Evolutionary conservation across 192 early-diverging fungal species (phyloP).

Genomic region (Rhizophagus prolifer): DNA sequence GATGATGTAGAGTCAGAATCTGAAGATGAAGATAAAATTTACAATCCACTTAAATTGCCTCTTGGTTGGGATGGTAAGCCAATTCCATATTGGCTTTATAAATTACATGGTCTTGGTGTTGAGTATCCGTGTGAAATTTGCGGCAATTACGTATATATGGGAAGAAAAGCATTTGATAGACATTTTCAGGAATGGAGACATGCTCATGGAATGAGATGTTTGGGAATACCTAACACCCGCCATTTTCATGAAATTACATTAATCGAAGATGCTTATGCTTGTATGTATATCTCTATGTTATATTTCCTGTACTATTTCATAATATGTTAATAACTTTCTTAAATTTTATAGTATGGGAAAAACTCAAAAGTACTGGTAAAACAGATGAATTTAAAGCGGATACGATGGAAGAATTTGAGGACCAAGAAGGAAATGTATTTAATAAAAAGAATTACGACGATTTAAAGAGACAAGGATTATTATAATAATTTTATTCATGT

Average conservation of each 20-base stretch:
- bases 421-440: slow-evolving; percentile 80
- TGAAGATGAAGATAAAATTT: slow-evolving; percentile 87
- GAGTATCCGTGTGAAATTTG: slow-evolving; percentile 97
- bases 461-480: slow-evolving; percentile 78
- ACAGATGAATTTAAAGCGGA: slow-evolving; percentile 71
- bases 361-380: slow-evolving; percentile 70
- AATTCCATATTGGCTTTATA: slow-evolving; percentile 98
- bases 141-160: slow-evolving; percentile 92
- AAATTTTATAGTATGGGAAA: slow-evolving; percentile 70
- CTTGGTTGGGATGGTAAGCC: slow-evolving; percentile 98
- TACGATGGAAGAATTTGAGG: slow-evolving; percentile 88
- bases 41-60: slow-evolving; percentile 95
- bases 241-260: slow-evolving; percentile 90
- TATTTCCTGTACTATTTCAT: neutral
- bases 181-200: slow-evolving; percentile 97
- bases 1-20: slow-evolving; percentile 63
- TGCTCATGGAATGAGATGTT: slow-evolving; percentile 87
- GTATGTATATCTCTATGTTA: slow-evolving; percentile 57
- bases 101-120: slow-evolving; percentile 92
- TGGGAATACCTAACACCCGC: slow-evolving; percentile 88
- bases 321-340: neutral
- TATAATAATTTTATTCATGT: slow-evolving; percentile 44
- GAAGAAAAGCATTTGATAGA: slow-evolving; percentile 92
- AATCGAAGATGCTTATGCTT: slow-evolving; percentile 87
- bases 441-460: slow-evolving; percentile 87